Conservation (phyloP, 2,329 filamentous ascomycete species). For the Aspergillus pseudoglaucus region DNA sequence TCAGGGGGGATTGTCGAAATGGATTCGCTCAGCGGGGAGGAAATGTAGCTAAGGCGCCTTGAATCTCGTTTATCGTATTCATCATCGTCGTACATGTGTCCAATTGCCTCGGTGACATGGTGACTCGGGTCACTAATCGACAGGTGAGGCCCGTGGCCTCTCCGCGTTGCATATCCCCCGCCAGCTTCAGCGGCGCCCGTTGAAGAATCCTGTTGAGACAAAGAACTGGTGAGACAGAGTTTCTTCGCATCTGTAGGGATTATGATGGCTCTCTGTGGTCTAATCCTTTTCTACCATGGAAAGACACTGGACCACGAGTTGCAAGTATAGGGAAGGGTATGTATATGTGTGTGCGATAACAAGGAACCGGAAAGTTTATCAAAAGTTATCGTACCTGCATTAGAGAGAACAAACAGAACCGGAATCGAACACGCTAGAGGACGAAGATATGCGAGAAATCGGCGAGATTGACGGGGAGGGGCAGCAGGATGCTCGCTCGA, state of each 20-base stretch:
- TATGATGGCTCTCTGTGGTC: background rate
- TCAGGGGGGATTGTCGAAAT: slow-evolving; percentile 34
- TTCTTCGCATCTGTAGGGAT: background rate
- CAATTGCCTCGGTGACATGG: slow-evolving; percentile 91
- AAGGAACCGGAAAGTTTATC: background rate
- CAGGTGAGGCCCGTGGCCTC: slow-evolving; percentile 55
- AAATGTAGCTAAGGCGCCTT: slow-evolving; percentile 70
- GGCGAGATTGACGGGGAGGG: slow-evolving; percentile 19
- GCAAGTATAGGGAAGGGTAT: slow-evolving; percentile 2
- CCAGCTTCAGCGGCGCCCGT: slow-evolving; percentile 34
- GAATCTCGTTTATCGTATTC: slow-evolving; percentile 54
- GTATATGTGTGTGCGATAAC: background rate
- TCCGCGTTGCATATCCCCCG: slow-evolving; percentile 45
- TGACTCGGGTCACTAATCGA: slow-evolving; percentile 83
- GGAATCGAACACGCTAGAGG: slow-evolving; percentile 9
- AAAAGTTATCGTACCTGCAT: slow-evolving; percentile 32
- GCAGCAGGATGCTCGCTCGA: slow-evolving; percentile 16
- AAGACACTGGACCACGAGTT: slow-evolving; percentile 1
- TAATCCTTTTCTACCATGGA: background rate
- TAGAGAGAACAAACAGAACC: slow-evolving; percentile 24
- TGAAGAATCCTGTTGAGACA: slow-evolving; percentile 31
- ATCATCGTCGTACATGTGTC: slow-evolving; percentile 78
- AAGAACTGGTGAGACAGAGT: background rate
- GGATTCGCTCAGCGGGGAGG: slow-evolving; percentile 40
- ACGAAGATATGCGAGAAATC: slow-evolving; percentile 17